phyloP scores from a whole-genome alignment of 805 yeast species.

The Yarrowia sp. region DNA sequence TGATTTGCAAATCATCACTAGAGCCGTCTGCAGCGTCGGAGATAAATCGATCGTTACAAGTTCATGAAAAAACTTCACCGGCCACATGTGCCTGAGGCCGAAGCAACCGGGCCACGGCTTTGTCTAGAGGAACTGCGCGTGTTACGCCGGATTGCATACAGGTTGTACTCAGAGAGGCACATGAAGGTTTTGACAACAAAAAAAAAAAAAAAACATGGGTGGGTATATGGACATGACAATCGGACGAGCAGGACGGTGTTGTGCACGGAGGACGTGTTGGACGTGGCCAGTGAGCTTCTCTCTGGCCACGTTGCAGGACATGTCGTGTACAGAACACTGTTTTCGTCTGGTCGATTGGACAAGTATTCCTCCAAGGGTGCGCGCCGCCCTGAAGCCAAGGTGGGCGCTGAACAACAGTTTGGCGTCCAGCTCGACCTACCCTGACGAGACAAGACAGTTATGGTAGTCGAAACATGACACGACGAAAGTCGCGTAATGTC shows the following conservation, averaged over 20 bases:
- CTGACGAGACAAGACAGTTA: background rate
- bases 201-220: no score
- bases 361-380: background rate
- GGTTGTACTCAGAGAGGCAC: no score
- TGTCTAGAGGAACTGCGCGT: no score
- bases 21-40: no score
- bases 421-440: background rate
- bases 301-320: background rate
- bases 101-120: no score
- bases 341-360: background rate
- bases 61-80: no score
- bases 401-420: background rate
- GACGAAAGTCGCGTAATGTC: background rate
- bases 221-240: background rate
- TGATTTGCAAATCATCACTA: no score
- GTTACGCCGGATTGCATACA: no score
- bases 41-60: no score
- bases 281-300: no score
- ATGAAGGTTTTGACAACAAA: no score
- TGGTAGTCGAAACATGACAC: background rate
- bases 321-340: background rate
- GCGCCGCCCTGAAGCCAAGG: background rate
- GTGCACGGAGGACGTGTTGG: slow-evolving; percentile 1
- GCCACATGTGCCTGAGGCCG: no score
- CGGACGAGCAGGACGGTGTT: background rate